These are phyloP conservation scores for Microcera coccophila DNA, from an alignment of 2,329 filamentous ascomycete genomes.

Conservation along the genomic window DNA sequence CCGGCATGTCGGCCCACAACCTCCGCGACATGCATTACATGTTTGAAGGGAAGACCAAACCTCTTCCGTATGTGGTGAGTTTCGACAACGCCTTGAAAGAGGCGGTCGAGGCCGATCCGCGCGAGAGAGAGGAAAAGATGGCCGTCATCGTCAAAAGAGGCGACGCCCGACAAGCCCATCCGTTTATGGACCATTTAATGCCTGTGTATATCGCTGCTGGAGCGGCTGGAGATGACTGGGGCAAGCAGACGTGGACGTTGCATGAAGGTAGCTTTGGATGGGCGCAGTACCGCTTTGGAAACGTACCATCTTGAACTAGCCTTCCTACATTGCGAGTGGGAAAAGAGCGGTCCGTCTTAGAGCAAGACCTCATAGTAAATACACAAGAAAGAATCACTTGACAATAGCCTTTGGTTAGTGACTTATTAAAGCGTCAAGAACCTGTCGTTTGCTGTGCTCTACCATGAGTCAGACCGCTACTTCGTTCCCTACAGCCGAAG, in stretches of 20 bases:
- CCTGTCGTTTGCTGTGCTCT: no score
- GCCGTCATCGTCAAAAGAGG: constrained; percentile 37
- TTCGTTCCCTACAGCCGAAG: no score
- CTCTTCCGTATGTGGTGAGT: constrained; percentile 54
- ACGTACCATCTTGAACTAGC: no score
- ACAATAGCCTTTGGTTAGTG: no score
- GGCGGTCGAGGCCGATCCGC: constrained; percentile 49
- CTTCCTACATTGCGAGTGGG: no score
- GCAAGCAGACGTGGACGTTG: constrained; percentile 43
- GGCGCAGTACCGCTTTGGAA: constrained; percentile 46
- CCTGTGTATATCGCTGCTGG: constrained; percentile 46
- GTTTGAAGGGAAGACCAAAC: constrained; percentile 36
- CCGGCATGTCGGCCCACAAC: constrained; percentile 74
- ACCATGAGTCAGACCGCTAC: no score
- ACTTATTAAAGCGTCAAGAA: no score
- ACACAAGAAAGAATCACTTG: no score
- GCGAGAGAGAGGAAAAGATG: constrained; percentile 39
- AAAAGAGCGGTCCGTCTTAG: no score
- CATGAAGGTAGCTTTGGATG: constrained; percentile 44
- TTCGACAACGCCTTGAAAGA: constrained; percentile 68
- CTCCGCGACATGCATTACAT: constrained; percentile 47
- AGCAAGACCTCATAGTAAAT: no score
- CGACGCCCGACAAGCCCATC: constrained; percentile 46
- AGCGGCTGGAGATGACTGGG: constrained; percentile 41
- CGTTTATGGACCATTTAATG: constrained; percentile 49